Conservation (phyloP, 1,139 yeast species). For the Meyerozyma sp. region DNA sequence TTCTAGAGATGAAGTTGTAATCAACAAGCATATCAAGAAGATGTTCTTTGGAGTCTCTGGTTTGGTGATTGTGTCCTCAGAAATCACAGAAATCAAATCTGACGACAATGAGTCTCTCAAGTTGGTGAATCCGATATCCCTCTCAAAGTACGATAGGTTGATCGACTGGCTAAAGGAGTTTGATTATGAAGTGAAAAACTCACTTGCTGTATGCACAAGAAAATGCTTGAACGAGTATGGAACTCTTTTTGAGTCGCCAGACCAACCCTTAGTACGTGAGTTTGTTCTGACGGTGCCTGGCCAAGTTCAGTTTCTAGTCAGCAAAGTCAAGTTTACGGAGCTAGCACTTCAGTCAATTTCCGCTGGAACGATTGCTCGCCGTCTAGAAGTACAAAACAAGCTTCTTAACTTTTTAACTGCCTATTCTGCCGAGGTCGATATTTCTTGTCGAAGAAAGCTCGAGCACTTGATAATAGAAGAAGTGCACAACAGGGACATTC, state of each 20-base stretch:
- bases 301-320: slow-evolving; percentile 54
- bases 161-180: slow-evolving; percentile 62
- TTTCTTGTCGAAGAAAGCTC: slow-evolving; percentile 39
- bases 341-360: slow-evolving; percentile 9
- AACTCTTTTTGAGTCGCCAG: slow-evolving; percentile 7
- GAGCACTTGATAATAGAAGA: slow-evolving; percentile 63
- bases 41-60: slow-evolving; percentile 65
- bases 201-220: slow-evolving; percentile 37
- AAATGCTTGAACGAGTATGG: slow-evolving; percentile 16
- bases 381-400: background rate
- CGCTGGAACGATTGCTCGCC: background rate
- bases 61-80: slow-evolving; percentile 25
- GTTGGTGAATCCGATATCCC: slow-evolving; percentile 41
- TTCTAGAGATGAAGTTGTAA: slow-evolving; percentile 40
- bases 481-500: slow-evolving; percentile 53
- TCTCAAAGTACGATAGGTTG: slow-evolving; percentile 37
- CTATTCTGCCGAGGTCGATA: slow-evolving; percentile 18
- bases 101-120: slow-evolving; percentile 57
- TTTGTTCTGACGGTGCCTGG: slow-evolving; percentile 36
- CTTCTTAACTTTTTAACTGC: background rate
- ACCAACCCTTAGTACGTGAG: slow-evolving; percentile 3
- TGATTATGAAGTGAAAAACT: slow-evolving; percentile 47
- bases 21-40: slow-evolving; percentile 62
- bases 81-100: slow-evolving; percentile 49
- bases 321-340: slow-evolving; percentile 57